Base-by-base conservation (phyloP, 495 filamentous ascomycete species). In the Staphylotrichum tortipilum region DNA sequence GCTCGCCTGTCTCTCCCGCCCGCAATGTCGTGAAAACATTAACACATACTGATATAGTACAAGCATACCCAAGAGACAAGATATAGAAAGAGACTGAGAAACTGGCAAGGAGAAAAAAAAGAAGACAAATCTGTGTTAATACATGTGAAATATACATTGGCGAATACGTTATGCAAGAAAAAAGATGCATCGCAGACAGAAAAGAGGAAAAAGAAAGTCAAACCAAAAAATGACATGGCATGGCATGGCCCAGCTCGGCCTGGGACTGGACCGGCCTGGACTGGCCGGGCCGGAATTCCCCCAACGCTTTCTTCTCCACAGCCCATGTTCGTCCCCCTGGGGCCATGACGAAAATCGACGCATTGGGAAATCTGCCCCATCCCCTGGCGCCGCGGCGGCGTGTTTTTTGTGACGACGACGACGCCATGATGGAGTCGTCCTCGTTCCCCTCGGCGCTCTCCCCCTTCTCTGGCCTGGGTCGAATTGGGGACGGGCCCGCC, bases 391-490 rank as follows among this genome's bases (percentile, higher is more conserved):
- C 23, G 44, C 33, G 24, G n/a, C n/a, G n/a, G n/a, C n/a, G n/a
- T n/a, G n/a, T n/a, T 28, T 21, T 46, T 36, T 36, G 44, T 46
- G 44, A 46, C 15, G n/a, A n/a, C n/a, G n/a, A n/a, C n/a, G n/a
- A n/a, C n/a, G n/a, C n/a, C n/a, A n/a, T n/a, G 43, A 44, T 31
- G 28, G 41, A 44, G 39, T 26, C 10, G 38, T 24, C 15, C 21
- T 22, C 15, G 40, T 9, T n/a, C n/a, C n/a, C n/a, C n/a, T n/a
- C n/a, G n/a, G n/a, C n/a, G n/a, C n/a, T n/a, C n/a, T n/a, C n/a
- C n/a, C n/a, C n/a, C n/a, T n/a, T n/a, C n/a, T n/a, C n/a, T 1
- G 26, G 7, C 11, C 3, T 18, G 7, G 7, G 4, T 43, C 40
- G 15, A 43, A 30, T 30, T 2, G 9, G 24, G 40, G 19, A 3